phyloP scores from a whole-genome alignment of 2,329 filamentous ascomycete species.

The Herpotrichia juniperi region DNA sequence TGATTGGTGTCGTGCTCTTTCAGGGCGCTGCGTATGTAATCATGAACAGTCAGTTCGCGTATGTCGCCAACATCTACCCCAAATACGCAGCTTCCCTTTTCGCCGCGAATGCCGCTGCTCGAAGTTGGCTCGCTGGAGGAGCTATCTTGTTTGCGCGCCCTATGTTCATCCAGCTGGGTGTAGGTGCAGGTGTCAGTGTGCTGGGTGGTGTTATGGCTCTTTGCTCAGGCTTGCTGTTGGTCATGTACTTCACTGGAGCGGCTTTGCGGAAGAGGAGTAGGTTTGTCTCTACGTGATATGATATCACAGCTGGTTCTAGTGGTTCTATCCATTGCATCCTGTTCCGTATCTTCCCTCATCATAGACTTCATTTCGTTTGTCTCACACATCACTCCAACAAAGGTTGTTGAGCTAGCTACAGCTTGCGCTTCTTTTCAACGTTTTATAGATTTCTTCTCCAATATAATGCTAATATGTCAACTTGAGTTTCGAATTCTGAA shows the following conservation, averaged over 20 bases:
- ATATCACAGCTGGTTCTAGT: neutral
- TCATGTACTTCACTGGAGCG: neutral
- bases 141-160: neutral
- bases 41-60: neutral
- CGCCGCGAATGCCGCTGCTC: neutral
- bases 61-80: neutral
- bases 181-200: neutral
- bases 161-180: neutral
- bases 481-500: too few relatives aligned
- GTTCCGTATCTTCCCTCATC: too few relatives aligned
- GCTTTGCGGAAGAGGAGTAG: neutral
- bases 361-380: too few relatives aligned
- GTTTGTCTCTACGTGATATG: neutral
- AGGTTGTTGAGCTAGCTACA: too few relatives aligned
- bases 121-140: neutral
- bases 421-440: too few relatives aligned
- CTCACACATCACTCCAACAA: too few relatives aligned
- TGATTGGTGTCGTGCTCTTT: neutral
- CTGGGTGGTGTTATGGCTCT: neutral
- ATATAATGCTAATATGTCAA: too few relatives aligned
- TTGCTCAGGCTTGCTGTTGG: neutral
- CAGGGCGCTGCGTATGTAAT: neutral
- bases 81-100: conserved; percentile 3
- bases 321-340: too few relatives aligned
- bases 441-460: too few relatives aligned